phyloP scores from a whole-genome alignment of 2,329 filamentous ascomycete genomes.

The Beauveria bassiana region DNA sequence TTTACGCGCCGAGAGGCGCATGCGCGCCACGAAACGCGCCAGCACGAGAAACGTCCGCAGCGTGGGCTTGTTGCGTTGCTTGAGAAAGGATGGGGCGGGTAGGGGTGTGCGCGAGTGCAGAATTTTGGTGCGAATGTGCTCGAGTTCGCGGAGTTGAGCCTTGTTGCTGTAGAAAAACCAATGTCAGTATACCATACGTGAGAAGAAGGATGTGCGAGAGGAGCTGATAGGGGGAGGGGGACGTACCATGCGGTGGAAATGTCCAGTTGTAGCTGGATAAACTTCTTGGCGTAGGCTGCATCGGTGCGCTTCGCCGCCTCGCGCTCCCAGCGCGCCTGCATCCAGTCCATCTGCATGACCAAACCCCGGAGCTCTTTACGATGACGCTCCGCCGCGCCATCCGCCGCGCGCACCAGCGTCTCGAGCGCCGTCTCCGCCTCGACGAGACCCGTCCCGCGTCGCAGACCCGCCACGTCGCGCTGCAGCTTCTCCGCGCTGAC shows the following conservation, averaged over 20 bases:
- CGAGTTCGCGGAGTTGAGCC: conserved; percentile 78
- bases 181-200: conserved; percentile 16
- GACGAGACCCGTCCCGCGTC: conserved; percentile 22
- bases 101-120: conserved; percentile 29
- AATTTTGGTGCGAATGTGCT: conserved; percentile 57
- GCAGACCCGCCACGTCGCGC: conserved; percentile 31
- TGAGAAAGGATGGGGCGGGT: conserved; percentile 15
- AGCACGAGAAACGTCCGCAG: conserved; percentile 39
- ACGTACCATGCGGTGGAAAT: conserved; percentile 87
- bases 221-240: not conserved
- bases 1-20: conserved; percentile 37
- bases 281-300: conserved; percentile 79
- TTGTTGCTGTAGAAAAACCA: conserved; percentile 64
- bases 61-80: conserved; percentile 19
- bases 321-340: conserved; percentile 71
- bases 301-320: conserved; percentile 75
- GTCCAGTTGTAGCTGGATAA: conserved; percentile 70
- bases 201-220: not conserved
- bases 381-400: conserved; percentile 61
- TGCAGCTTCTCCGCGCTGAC: conserved; percentile 47
- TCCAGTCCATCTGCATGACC: conserved; percentile 83
- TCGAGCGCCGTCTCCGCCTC: conserved; percentile 44
- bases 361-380: conserved; percentile 72
- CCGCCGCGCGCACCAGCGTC: conserved; percentile 49
- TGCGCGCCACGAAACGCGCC: conserved; percentile 46